phyloP scores from a whole-genome alignment of 768 basidiomycete species.

The Agaricus sinodeliciosus region DNA sequence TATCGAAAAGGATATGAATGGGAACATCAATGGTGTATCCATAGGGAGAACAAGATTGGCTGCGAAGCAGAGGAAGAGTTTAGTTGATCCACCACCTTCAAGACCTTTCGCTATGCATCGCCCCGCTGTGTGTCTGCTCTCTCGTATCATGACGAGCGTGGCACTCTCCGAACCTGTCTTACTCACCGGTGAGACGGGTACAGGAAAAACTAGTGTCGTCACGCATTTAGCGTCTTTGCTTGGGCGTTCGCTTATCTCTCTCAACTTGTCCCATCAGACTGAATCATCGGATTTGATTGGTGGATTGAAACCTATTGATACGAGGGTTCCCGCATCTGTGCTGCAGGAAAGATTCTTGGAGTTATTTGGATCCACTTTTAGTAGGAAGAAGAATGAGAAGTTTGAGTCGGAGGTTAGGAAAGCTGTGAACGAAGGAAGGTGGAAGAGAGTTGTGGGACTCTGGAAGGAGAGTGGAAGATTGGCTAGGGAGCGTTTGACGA shows the following conservation, averaged over 20 bases:
- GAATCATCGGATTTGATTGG: slow-evolving; percentile 92
- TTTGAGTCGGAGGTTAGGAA: slow-evolving; percentile 79
- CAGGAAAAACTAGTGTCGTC: slow-evolving; percentile 92
- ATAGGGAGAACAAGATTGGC: slow-evolving; percentile 59
- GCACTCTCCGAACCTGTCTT: slow-evolving; percentile 77
- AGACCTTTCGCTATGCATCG: slow-evolving; percentile 86
- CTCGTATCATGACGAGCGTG: slow-evolving; percentile 71
- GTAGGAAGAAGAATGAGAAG: slow-evolving; percentile 80
- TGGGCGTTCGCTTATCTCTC: slow-evolving; percentile 68
- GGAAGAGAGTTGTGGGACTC: slow-evolving; percentile 76
- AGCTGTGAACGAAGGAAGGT: slow-evolving; percentile 75
- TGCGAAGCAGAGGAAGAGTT: slow-evolving; percentile 31
- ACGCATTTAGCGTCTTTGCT: slow-evolving; percentile 82
- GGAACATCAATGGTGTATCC: slow-evolving; percentile 45
- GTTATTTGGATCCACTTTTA: slow-evolving; percentile 83
- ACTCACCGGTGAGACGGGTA: slow-evolving; percentile 97
- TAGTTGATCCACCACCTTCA: slow-evolving; percentile 23
- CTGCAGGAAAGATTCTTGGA: slow-evolving; percentile 72
- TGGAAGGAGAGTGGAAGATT: slow-evolving; percentile 76
- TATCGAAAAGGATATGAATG: slow-evolving; percentile 62
- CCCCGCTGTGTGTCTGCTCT: slow-evolving; percentile 74
- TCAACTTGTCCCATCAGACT: slow-evolving; percentile 95
- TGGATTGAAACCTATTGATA: slow-evolving; percentile 94
- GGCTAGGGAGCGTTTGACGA: slow-evolving; percentile 57
- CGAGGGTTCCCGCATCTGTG: slow-evolving; percentile 65